These are phyloP conservation scores for Pichia insulana DNA, from an alignment of 805 yeast genomes.

Conservation along the genomic window DNA sequence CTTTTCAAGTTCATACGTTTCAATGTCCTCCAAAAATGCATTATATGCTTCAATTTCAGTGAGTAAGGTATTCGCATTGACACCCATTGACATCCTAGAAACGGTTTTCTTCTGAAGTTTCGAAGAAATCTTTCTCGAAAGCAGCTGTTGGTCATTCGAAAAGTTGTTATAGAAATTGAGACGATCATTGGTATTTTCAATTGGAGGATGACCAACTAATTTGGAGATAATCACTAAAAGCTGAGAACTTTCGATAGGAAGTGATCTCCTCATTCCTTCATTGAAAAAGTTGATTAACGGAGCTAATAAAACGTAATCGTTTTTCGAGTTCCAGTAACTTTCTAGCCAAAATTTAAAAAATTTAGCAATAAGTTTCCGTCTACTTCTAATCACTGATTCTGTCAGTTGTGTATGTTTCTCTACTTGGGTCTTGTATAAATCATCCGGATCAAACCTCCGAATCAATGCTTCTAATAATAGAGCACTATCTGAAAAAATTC, in stretches of 20 bases:
- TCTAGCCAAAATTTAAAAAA: conserved; percentile 81
- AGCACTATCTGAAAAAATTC: conserved; percentile 58
- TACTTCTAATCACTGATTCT: conserved; percentile 42
- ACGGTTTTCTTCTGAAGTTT: conserved; percentile 26
- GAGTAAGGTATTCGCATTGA: conserved; percentile 14
- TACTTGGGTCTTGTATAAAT: conserved; percentile 24
- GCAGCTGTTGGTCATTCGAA: conserved; percentile 37
- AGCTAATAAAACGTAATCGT: conserved; percentile 54
- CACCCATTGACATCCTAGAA: conserved; percentile 17
- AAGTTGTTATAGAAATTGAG: conserved; percentile 28
- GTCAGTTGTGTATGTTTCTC: conserved; percentile 25
- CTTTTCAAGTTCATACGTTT: conserved; percentile 23
- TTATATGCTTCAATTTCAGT: conserved; percentile 25
- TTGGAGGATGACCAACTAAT: conserved; percentile 47
- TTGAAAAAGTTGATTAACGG: conserved; percentile 71
- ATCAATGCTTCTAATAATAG: conserved; percentile 64
- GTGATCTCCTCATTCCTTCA: conserved; percentile 53
- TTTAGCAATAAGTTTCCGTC: conserved; percentile 60
- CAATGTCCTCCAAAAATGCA: conserved; percentile 28
- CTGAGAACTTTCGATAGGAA: conserved; percentile 59
- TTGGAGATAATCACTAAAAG: conserved; percentile 56
- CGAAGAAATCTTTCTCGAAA: conserved; percentile 41
- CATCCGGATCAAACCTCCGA: conserved; percentile 49
- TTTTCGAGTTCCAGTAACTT: conserved; percentile 70
- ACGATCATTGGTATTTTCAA: conserved; percentile 30